Evolutionary conservation across 129 eudicot species (phyloP).

Genomic region (Centaurea solstitialis): DNA sequence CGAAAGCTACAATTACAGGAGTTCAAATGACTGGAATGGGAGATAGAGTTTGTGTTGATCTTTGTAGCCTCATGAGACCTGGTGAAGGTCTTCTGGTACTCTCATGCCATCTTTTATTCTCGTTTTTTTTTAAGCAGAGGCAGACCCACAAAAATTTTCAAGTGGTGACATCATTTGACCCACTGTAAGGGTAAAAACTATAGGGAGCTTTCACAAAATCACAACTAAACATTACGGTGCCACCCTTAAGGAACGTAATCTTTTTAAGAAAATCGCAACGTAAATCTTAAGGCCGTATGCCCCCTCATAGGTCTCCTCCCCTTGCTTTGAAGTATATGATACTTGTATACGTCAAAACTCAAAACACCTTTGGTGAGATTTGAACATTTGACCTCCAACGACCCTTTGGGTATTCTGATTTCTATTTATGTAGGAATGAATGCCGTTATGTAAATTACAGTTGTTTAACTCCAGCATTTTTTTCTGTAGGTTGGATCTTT

Average conservation of each 20-base stretch:
- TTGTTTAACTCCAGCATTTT: not conserved
- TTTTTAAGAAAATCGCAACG: too few relatives aligned
- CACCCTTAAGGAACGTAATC: too few relatives aligned
- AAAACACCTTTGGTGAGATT: not conserved
- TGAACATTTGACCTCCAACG: too few relatives aligned
- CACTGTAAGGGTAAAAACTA: not conserved
- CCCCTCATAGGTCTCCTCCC: too few relatives aligned
- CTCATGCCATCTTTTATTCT: not conserved
- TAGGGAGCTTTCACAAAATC: too few relatives aligned
- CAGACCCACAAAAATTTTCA: not conserved
- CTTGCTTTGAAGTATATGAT: too few relatives aligned
- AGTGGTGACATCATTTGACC: not conserved
- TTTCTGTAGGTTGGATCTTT: slow-evolving; percentile 80
- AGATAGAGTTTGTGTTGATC: slow-evolving; percentile 97
- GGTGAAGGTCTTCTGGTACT: slow-evolving; percentile 99
- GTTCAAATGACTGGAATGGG: slow-evolving; percentile 91
- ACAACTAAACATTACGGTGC: too few relatives aligned
- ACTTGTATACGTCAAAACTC: not conserved
- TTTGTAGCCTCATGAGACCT: slow-evolving; percentile 88
- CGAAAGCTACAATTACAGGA: slow-evolving; percentile 66
- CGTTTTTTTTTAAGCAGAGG: not conserved
- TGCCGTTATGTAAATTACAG: not conserved
- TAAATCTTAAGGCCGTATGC: too few relatives aligned
- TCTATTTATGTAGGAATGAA: not conserved
- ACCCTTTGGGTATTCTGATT: not conserved